Evolutionary conservation across 192 early-diverging fungal genomes (phyloP).

Genomic region (Umbelopsis sp.): DNA sequence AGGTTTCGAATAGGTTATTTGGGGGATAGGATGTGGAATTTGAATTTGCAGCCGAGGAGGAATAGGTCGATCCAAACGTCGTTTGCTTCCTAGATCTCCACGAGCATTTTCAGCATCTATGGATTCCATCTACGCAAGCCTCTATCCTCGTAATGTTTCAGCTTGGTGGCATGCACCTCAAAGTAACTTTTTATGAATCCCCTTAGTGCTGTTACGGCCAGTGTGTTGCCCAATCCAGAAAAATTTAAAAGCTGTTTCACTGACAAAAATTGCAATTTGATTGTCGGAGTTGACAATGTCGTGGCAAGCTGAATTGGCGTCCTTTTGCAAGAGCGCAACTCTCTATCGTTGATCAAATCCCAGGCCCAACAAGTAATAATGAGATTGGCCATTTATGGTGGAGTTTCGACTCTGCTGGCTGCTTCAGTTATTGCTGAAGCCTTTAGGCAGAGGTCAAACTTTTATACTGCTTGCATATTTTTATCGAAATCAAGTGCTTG

Average conservation of each 20-base stretch:
- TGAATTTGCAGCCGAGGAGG: slow-evolving; percentile 14
- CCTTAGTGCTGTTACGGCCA: background rate
- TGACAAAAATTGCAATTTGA: slow-evolving; percentile 19
- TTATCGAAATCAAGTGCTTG: slow-evolving; percentile 85
- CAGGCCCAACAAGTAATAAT: slow-evolving; percentile 19
- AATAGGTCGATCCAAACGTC: slow-evolving; percentile 1
- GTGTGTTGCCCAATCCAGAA: background rate
- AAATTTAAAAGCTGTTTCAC: background rate
- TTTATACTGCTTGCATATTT: slow-evolving; percentile 90
- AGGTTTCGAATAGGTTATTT: slow-evolving; percentile 15
- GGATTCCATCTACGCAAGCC: slow-evolving; percentile 18
- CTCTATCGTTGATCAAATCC: background rate
- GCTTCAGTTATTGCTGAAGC: slow-evolving; percentile 64
- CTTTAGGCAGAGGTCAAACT: slow-evolving; percentile 74
- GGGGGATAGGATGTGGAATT: slow-evolving; percentile 17
- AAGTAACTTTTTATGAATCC: background rate
- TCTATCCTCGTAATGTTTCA: slow-evolving; percentile 17
- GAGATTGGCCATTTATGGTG: slow-evolving; percentile 71
- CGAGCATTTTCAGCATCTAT: slow-evolving; percentile 8
- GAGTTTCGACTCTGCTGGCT: slow-evolving; percentile 66
- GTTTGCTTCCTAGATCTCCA: slow-evolving; percentile 2
- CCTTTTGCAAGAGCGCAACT: too few relatives aligned
- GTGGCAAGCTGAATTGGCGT: slow-evolving; percentile 15
- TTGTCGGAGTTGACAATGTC: background rate
- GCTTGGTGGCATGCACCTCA: slow-evolving; percentile 1